A percentile compares a stretch with the other conserved stretches of the same genome.
Evolutionary conservation across 2,329 filamentous ascomycete genomes (phyloP).

Genomic region (Tolypocladium ovalisporum): DNA sequence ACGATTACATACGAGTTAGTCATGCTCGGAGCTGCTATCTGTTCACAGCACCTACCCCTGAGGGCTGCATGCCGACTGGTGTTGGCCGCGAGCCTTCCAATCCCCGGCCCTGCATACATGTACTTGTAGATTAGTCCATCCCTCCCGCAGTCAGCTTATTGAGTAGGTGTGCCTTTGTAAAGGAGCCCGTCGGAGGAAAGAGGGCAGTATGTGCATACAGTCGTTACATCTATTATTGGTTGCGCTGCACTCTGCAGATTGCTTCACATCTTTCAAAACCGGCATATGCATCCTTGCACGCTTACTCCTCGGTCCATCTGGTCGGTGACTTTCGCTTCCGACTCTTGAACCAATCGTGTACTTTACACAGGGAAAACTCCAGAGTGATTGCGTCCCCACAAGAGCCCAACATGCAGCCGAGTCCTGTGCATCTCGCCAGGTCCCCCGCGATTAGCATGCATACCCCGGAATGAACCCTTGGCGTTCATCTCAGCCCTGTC

Average conservation of each 20-base stretch:
- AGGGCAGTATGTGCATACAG: too few species aligned
- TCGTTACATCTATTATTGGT: not conserved
- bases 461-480: not conserved
- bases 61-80: not conserved
- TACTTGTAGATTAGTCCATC: too few species aligned
- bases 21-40: too few species aligned
- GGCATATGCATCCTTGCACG: not conserved
- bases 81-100: not conserved
- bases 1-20: too few species aligned
- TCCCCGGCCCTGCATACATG: too few species aligned
- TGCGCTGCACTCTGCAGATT: not conserved
- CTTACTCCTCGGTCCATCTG: not conserved
- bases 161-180: too few species aligned
- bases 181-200: too few species aligned
- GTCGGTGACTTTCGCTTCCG: not conserved
- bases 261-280: not conserved
- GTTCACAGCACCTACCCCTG: not conserved
- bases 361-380: too few species aligned
- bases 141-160: not conserved
- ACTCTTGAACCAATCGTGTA: not conserved
- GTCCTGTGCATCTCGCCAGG: not conserved
- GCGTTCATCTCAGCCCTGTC: not conserved
- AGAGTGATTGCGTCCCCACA: too few species aligned
- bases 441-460: not conserved
- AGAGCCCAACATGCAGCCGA: not conserved